phyloP scores from a whole-genome alignment of 2,329 filamentous ascomycete species.

The Aureobasidium subglaciale region DNA sequence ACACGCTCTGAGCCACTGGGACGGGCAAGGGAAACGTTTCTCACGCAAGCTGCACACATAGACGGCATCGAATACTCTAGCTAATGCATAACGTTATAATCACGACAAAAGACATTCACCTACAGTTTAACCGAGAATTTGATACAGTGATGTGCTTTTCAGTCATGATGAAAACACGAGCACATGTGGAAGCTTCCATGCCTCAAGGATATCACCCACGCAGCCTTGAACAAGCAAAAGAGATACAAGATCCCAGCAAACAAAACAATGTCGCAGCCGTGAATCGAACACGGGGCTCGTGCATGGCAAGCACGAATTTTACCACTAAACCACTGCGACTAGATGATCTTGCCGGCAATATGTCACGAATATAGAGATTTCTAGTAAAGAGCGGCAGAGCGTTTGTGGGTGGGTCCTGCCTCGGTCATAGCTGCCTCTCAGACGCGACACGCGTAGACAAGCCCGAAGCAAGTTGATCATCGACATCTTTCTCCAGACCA shows the following conservation, averaged over 20 bases:
- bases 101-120: neutral
- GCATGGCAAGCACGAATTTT: slow-evolving; percentile 16
- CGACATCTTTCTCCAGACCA: neutral
- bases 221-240: neutral
- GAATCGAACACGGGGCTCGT: slow-evolving; percentile 16
- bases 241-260: neutral
- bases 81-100: slow-evolving; percentile 7
- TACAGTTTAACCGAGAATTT: neutral
- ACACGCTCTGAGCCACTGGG: too few species aligned
- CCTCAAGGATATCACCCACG: too few species aligned
- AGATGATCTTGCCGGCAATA: neutral
- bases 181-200: too few species aligned
- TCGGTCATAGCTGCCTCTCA: neutral
- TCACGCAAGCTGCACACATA: neutral
- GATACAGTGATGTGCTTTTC: neutral
- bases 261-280: slow-evolving; percentile 15
- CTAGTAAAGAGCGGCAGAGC: too few species aligned
- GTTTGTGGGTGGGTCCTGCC: neutral
- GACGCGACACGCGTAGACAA: slow-evolving; percentile 2
- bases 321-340: slow-evolving; percentile 16
- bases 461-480: neutral
- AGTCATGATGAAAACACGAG: neutral
- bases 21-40: neutral
- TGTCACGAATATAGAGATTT: too few species aligned
- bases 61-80: neutral